phyloP scores from a whole-genome alignment of 2,329 filamentous ascomycete genomes.

The Epichloe coenophiala region DNA sequence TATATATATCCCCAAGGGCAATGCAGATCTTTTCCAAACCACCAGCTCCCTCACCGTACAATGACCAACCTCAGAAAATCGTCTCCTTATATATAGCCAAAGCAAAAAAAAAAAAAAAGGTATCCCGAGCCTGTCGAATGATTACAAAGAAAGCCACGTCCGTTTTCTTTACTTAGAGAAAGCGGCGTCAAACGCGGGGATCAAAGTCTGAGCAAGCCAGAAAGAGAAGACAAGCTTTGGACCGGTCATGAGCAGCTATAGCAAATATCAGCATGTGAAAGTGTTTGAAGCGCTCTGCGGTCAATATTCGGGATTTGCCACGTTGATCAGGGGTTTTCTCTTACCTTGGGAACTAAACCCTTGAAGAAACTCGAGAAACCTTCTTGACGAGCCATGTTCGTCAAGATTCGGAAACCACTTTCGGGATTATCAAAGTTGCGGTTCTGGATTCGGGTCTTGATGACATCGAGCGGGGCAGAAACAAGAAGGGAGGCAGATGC shows the following conservation, averaged over 20 bases:
- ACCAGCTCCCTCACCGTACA: neutral
- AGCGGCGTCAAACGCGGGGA: constrained; percentile 66
- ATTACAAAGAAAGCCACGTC: neutral
- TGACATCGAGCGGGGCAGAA: constrained; percentile 90
- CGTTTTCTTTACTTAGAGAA: constrained; percentile 13
- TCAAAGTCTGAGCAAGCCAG: constrained; percentile 97
- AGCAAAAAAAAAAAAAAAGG: neutral
- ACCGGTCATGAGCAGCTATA: constrained; percentile 85
- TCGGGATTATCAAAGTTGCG: constrained; percentile 97
- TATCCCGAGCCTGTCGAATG: neutral
- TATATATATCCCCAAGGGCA: neutral
- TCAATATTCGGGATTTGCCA: neutral
- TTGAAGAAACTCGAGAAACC: constrained; percentile 88
- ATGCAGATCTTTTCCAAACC: neutral
- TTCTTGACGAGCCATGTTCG: constrained; percentile 88
- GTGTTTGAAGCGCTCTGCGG: constrained; percentile 5
- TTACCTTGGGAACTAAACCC: constrained; percentile 78
- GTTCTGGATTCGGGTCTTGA: constrained; percentile 98
- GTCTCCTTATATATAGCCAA: neutral
- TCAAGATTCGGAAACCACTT: constrained; percentile 79
- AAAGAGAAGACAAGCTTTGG: constrained; percentile 99
- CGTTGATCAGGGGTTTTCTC: neutral
- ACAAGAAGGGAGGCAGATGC: constrained; percentile 91
- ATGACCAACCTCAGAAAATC: neutral
- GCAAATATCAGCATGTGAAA: constrained; percentile 4